phyloP scores from a whole-genome alignment of 352 stramenopile species.

The Phytophthora multivora region DNA sequence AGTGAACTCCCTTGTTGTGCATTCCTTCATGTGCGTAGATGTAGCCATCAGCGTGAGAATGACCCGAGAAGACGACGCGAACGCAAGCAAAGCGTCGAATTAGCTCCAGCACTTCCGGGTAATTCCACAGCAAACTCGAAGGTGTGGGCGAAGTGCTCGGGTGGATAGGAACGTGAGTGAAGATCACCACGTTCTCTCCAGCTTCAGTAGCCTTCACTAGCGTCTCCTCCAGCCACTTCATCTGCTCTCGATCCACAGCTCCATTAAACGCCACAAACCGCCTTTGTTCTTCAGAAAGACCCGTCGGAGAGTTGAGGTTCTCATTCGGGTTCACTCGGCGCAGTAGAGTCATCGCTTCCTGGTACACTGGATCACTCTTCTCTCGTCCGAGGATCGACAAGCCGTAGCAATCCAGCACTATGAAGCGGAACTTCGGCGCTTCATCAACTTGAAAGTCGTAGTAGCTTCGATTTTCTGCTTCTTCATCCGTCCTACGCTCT shows the following conservation, averaged over 20 bases:
- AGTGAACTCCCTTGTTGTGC: constrained; percentile 60
- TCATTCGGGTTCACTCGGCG: constrained; percentile 65
- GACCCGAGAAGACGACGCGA: constrained; percentile 70
- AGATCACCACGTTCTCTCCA: constrained; percentile 69
- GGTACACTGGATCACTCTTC: constrained; percentile 45
- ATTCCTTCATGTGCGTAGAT: constrained; percentile 34
- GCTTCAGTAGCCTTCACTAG: constrained; percentile 34
- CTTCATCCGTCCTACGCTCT: constrained; percentile 9
- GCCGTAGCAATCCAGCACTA: constrained; percentile 78
- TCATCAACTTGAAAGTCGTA: constrained; percentile 65
- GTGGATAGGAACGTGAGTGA: constrained; percentile 76
- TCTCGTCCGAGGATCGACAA: constrained; percentile 63
- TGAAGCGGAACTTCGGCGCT: constrained; percentile 55
- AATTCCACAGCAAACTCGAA: constrained; percentile 80
- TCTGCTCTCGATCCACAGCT: constrained; percentile 60
- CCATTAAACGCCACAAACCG: constrained; percentile 85
- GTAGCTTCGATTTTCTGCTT: constrained; percentile 38
- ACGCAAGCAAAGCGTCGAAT: constrained; percentile 55
- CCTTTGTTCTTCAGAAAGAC: constrained; percentile 43
- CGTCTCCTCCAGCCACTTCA: constrained; percentile 55
- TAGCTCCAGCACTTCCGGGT: constrained; percentile 60
- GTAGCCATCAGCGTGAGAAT: constrained; percentile 71
- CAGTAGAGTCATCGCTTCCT: constrained; percentile 49
- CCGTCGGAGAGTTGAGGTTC: constrained; percentile 73
- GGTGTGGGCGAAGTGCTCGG: constrained; percentile 37